A percentile compares a stretch with the other conserved stretches of the same genome.
These are phyloP conservation scores for Pseudocercospora pini-densiflorae DNA, from an alignment of 2,329 filamentous ascomycete species.

Conservation along the genomic window DNA sequence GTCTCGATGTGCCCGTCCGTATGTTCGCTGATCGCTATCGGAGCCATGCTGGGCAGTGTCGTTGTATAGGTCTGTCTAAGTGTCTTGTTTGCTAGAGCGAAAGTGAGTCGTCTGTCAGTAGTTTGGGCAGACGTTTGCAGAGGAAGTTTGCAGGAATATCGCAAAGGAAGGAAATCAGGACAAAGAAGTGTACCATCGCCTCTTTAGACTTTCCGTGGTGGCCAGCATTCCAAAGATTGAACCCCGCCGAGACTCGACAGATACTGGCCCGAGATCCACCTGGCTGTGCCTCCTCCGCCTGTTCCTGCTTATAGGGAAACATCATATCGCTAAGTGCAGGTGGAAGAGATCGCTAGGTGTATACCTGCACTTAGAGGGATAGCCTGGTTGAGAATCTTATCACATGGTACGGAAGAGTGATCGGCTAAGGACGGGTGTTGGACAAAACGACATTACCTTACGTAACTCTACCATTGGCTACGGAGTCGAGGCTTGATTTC, in stretches of 20 bases:
- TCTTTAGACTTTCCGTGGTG: slow-evolving; percentile 2
- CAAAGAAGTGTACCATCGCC: not conserved
- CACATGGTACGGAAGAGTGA: slow-evolving; percentile 3
- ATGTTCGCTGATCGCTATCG: slow-evolving; percentile 38
- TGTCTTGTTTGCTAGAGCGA: not conserved
- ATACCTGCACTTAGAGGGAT: slow-evolving; percentile 25
- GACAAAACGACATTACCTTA: not conserved
- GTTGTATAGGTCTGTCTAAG: slow-evolving; percentile 2
- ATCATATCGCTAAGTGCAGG: slow-evolving; percentile 1
- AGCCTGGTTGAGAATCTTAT: slow-evolving; percentile 7
- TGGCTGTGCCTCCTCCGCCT: slow-evolving; percentile 4
- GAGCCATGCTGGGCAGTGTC: slow-evolving; percentile 39
- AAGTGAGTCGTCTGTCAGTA: not conserved
- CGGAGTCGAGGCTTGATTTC: not conserved
- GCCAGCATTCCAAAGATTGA: slow-evolving; percentile 5
- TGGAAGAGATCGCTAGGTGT: slow-evolving; percentile 9
- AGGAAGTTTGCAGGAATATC: slow-evolving; percentile 3
- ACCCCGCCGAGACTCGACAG: slow-evolving; percentile 1
- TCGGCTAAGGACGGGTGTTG: not conserved
- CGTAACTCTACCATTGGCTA: not conserved
- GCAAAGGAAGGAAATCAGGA: not conserved
- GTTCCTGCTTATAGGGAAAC: slow-evolving; percentile 13
- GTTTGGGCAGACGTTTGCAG: not conserved
- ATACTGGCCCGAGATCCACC: not conserved
- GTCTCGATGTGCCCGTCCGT: slow-evolving; percentile 30